A percentile compares a stretch with the other conserved stretches of the same genome.
phyloP scores from a whole-genome alignment of 2,329 filamentous ascomycete species.

The Colletotrichum graminicola region DNA sequence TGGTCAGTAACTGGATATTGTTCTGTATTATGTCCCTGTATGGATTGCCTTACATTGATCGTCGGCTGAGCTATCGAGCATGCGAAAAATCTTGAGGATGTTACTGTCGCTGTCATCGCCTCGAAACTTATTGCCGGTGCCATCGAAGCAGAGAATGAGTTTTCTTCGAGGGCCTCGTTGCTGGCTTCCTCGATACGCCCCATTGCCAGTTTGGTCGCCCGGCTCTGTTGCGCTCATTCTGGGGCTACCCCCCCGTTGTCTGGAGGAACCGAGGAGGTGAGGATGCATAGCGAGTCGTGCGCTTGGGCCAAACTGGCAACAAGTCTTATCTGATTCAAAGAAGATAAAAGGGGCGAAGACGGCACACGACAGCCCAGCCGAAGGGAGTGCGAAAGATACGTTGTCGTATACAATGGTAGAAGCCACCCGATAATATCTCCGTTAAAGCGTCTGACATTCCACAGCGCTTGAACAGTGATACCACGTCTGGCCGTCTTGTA shows the following conservation, averaged over 20 bases:
- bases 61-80: slow-evolving; percentile 72
- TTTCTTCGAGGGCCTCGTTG: slow-evolving; percentile 50
- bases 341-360: background rate
- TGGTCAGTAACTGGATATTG: background rate
- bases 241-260: background rate
- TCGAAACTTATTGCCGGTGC: slow-evolving; percentile 73
- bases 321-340: background rate
- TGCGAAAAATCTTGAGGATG: slow-evolving; percentile 78
- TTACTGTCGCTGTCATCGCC: slow-evolving; percentile 74
- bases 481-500: background rate
- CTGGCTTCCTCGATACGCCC: slow-evolving; percentile 8
- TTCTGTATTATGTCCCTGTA: background rate
- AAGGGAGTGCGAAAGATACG: background rate
- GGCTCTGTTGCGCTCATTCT: background rate
- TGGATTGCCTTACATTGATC: slow-evolving; percentile 64
- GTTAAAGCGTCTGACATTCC: background rate
- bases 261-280: background rate
- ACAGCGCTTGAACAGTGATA: too few relatives aligned
- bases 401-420: slow-evolving; percentile 12
- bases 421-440: too few relatives aligned
- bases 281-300: slow-evolving; percentile 14
- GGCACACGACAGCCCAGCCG: background rate
- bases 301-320: too few relatives aligned
- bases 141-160: slow-evolving; percentile 72
- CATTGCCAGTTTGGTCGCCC: slow-evolving; percentile 1